phyloP scores from a whole-genome alignment of 73 alveolate genomes.

The Symbiodinium pilosum region DNA sequence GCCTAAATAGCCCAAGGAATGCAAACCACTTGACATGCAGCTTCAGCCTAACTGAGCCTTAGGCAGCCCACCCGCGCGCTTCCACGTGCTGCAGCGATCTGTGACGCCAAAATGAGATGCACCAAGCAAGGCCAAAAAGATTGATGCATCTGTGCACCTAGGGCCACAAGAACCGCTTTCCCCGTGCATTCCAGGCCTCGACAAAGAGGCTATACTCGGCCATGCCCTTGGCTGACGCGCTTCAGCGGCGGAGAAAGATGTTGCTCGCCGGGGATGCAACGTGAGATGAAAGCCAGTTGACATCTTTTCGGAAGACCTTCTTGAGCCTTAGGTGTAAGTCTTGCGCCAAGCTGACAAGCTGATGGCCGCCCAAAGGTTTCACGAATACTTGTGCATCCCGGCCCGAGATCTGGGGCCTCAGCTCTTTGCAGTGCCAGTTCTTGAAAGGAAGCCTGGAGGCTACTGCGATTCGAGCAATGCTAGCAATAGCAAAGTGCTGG shows the following conservation, averaged over 20 bases:
- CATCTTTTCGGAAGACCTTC: not conserved
- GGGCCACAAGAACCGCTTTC: too few relatives aligned
- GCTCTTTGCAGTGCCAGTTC: slow-evolving; percentile 23
- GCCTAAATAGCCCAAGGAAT: not conserved
- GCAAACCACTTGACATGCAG: not conserved
- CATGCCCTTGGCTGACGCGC: not conserved
- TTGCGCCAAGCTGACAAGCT: too few relatives aligned
- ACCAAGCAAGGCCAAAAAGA: too few relatives aligned
- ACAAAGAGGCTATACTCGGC: not conserved
- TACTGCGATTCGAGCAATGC: too few relatives aligned
- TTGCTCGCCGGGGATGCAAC: not conserved
- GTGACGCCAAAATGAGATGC: not conserved
- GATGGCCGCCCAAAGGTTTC: too few relatives aligned
- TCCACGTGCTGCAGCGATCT: not conserved
- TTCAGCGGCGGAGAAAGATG: not conserved
- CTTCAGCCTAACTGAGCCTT: not conserved
- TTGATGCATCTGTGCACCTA: too few relatives aligned
- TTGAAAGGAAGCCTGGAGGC: not conserved
- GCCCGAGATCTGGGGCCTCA: not conserved
- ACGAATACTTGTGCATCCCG: too few relatives aligned
- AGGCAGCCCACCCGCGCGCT: not conserved
- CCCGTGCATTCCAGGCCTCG: not conserved
- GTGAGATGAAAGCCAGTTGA: not conserved
- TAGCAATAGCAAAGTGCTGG: too few relatives aligned
- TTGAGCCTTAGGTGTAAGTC: not conserved